Evolutionary conservation across 169 alveolate genomes (phyloP).

Genomic region (Cryptosporidium canis): DNA sequence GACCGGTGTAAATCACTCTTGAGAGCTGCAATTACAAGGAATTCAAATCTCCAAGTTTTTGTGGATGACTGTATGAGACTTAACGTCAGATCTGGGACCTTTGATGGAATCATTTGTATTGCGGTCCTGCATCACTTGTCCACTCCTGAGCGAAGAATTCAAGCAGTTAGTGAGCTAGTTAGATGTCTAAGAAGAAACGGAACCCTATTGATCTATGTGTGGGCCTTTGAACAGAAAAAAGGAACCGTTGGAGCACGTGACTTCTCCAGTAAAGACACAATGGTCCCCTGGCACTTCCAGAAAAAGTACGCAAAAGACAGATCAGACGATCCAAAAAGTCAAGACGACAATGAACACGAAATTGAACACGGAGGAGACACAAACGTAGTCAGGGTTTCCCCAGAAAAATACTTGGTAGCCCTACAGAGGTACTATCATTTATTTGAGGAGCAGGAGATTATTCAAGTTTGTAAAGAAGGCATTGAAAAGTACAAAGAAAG

Average conservation of each 20-base stretch:
- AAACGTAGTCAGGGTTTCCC: slow-evolving; percentile 15
- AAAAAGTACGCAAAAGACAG: slow-evolving; percentile 34
- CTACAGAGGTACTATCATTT: slow-evolving; percentile 60
- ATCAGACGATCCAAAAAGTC: neutral
- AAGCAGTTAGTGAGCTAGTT: slow-evolving; percentile 52
- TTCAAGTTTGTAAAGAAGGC: slow-evolving; percentile 44
- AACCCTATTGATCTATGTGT: slow-evolving; percentile 53
- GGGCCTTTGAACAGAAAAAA: slow-evolving; percentile 72
- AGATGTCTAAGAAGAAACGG: slow-evolving; percentile 59
- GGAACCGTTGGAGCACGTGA: slow-evolving; percentile 71
- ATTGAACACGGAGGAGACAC: neutral
- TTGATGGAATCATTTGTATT: slow-evolving; percentile 70
- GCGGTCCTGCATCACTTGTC: slow-evolving; percentile 73
- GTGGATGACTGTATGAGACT: slow-evolving; percentile 43
- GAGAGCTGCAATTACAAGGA: slow-evolving; percentile 32
- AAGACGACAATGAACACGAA: neutral
- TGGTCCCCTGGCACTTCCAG: slow-evolving; percentile 75
- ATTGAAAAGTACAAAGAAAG: neutral
- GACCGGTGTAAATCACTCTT: slow-evolving; percentile 55
- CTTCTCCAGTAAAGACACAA: slow-evolving; percentile 49
- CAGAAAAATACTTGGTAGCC: slow-evolving; percentile 45
- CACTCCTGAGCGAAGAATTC: slow-evolving; percentile 46
- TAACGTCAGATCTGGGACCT: slow-evolving; percentile 28
- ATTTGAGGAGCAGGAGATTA: slow-evolving; percentile 46
- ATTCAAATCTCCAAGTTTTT: slow-evolving; percentile 9